Evolutionary conservation across 1,284 basidiomycete species (phyloP).

Genomic region (Ustilago lituana): DNA sequence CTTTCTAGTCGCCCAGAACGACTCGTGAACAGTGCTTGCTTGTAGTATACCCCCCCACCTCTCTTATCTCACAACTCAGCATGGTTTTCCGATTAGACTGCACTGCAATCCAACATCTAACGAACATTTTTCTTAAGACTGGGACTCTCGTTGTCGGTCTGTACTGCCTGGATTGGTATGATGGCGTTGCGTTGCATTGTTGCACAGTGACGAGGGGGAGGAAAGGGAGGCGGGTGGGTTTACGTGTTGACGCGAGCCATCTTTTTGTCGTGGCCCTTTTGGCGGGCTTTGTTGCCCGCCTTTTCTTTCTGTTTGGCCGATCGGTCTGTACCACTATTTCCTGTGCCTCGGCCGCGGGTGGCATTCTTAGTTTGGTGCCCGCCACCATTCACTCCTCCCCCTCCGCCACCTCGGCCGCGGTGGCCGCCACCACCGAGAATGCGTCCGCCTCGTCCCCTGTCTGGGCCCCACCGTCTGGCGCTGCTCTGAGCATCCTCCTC

Average conservation of each 20-base stretch:
- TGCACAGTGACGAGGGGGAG: background rate
- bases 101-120: no score
- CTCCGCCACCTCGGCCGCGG: constrained; percentile 1
- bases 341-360: constrained; percentile 33
- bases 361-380: constrained; percentile 19
- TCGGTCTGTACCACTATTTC: constrained; percentile 39
- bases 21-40: background rate
- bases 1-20: constrained; percentile 1
- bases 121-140: no score
- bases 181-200: no score
- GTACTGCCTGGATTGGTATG: no score
- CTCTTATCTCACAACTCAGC: no score
- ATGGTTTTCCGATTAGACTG: no score
- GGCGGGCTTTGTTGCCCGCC: constrained; percentile 45
- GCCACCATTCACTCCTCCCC: constrained; percentile 8
- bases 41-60: constrained; percentile 21
- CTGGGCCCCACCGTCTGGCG: constrained; percentile 32
- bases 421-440: constrained; percentile 32
- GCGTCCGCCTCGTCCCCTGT: constrained; percentile 47
- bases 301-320: constrained; percentile 49
- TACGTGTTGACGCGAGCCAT: constrained; percentile 28
- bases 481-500: background rate
- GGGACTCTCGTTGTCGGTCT: no score
- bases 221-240: background rate
- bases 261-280: constrained; percentile 46